A percentile compares a stretch with the other conserved stretches of the same genome.
phyloP scores from a whole-genome alignment of 2,329 filamentous ascomycete species.

The Trichocomaceae sp. region DNA sequence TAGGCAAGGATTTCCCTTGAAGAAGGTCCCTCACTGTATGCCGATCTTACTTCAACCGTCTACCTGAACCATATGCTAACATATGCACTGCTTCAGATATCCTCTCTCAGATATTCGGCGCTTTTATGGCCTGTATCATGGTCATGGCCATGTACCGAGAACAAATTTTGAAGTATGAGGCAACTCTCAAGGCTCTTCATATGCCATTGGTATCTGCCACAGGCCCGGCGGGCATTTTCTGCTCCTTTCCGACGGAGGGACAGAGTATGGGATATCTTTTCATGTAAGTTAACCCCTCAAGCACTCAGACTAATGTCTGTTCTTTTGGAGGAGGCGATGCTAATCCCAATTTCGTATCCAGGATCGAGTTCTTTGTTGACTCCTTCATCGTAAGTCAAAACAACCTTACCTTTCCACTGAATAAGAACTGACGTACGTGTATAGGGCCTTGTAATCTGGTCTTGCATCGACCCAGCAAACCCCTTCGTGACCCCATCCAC shows the following conservation, averaged over 20 bases:
- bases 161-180: conserved; percentile 40
- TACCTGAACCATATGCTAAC: too few species aligned
- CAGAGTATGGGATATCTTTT: conserved; percentile 54
- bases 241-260: conserved; percentile 45
- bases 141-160: conserved; percentile 53
- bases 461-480: conserved; percentile 52
- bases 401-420: too few species aligned
- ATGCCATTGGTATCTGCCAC: conserved; percentile 36
- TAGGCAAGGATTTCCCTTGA: conserved; percentile 57
- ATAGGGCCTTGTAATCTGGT: conserved; percentile 51
- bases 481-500: conserved; percentile 47
- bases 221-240: conserved; percentile 52
- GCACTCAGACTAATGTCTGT: not conserved
- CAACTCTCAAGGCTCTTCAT: conserved; percentile 33
- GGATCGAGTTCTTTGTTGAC: conserved; percentile 54
- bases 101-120: conserved; percentile 50
- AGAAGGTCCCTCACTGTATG: conserved; percentile 36
- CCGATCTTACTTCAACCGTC: too few species aligned
- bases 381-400: conserved; percentile 42
- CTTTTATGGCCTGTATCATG: conserved; percentile 50
- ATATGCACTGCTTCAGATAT: conserved; percentile 46
- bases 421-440: not conserved
- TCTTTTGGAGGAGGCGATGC: too few species aligned
- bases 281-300: conserved; percentile 22
- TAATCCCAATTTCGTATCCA: too few species aligned